Conservation (phyloP, 2,329 filamentous ascomycete genomes). For the Blastomyces silverae region DNA sequence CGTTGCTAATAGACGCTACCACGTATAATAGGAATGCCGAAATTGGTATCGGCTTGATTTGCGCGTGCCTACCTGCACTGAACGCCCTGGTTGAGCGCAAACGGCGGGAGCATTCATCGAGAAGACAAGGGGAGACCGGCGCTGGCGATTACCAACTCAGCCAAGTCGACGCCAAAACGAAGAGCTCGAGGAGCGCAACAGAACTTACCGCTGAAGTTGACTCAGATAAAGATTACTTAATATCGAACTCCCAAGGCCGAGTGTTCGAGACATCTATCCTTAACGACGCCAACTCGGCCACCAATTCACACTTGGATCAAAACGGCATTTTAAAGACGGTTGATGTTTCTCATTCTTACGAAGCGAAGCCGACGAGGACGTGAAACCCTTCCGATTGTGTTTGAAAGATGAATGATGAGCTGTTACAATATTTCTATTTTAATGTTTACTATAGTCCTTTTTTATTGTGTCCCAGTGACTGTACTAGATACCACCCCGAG, state of each 20-base stretch:
- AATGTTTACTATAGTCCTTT: too few relatives aligned
- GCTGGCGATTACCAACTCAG: background rate
- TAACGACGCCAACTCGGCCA: slow-evolving; percentile 15
- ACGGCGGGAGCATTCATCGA: slow-evolving; percentile 28
- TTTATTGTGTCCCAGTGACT: too few relatives aligned
- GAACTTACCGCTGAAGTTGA: slow-evolving; percentile 15
- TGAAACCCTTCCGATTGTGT: too few relatives aligned
- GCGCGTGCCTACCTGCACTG: slow-evolving; percentile 37
- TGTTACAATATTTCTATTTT: too few relatives aligned
- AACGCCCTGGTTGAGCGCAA: slow-evolving; percentile 33
- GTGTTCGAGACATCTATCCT: slow-evolving; percentile 27
- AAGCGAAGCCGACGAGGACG: background rate
- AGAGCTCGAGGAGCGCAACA: background rate
- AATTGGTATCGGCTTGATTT: slow-evolving; percentile 37
- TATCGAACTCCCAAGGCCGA: slow-evolving; percentile 27
- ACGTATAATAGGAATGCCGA: slow-evolving; percentile 31
- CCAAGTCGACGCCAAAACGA: background rate
- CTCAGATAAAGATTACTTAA: slow-evolving; percentile 27
- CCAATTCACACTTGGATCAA: slow-evolving; percentile 10
- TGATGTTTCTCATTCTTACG: slow-evolving; percentile 23
- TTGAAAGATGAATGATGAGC: too few relatives aligned
- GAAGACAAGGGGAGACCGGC: slow-evolving; percentile 1
- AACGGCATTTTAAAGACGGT: slow-evolving; percentile 29
- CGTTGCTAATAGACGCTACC: background rate
- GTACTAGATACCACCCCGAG: too few relatives aligned